Evolutionary conservation across 345 rosid species (phyloP).

Genomic region (Populus nigra): DNA sequence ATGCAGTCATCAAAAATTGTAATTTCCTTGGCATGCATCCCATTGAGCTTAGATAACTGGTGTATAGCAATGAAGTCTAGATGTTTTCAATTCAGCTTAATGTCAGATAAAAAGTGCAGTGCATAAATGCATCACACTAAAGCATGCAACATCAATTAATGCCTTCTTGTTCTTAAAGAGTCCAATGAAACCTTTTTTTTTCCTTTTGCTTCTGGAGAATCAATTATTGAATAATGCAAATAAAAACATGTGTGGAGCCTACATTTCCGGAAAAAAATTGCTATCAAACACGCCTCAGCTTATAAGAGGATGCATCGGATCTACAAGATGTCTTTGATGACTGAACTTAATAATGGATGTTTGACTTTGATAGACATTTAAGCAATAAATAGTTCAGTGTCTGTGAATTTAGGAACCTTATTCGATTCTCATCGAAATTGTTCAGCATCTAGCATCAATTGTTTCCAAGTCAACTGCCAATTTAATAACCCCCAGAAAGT

Average conservation of each 20-base stretch:
- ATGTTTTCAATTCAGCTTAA: background rate
- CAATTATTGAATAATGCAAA: background rate
- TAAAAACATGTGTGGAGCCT: background rate
- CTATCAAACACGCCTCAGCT: background rate
- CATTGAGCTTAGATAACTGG: too few species aligned
- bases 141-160: background rate
- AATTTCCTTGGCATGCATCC: background rate
- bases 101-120: background rate
- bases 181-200: background rate
- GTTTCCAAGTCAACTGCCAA: slow-evolving; percentile 6
- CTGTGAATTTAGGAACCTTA: background rate
- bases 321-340: background rate
- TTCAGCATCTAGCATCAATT: background rate
- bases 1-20: background rate
- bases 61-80: background rate
- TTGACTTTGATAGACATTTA: too few species aligned
- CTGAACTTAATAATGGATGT: too few species aligned
- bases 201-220: background rate
- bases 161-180: background rate
- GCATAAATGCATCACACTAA: background rate
- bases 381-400: background rate
- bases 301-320: background rate
- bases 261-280: too few species aligned
- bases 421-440: background rate
- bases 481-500: background rate